Evolutionary conservation across 352 stramenopile species (phyloP).

Genomic region (Aphanomyces astaci): DNA sequence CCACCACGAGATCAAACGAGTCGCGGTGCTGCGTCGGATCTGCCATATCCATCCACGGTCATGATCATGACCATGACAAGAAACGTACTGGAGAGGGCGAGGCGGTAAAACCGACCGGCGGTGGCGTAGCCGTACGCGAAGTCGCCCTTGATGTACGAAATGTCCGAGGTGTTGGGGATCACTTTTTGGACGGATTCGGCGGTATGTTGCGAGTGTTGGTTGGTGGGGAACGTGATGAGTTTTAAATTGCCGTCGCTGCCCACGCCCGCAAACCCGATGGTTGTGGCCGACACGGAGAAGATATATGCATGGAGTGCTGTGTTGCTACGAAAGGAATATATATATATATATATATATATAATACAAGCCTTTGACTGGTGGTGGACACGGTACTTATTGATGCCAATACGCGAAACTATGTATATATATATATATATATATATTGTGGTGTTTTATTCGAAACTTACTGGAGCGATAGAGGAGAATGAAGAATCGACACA

Average conservation of each 20-base stretch:
- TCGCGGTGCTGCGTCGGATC: conserved; percentile 1
- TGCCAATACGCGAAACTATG: no score
- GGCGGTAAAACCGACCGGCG: conserved; percentile 15
- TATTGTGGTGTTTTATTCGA: no score
- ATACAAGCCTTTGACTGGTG: no score
- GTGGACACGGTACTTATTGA: no score
- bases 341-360: no score
- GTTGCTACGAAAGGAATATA: conserved; percentile 10
- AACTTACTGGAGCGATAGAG: no score
- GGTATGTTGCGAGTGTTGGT: not conserved
- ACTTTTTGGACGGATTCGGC: conserved; percentile 2
- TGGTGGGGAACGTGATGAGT: conserved; percentile 7
- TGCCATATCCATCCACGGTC: not conserved
- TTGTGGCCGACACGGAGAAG: not conserved
- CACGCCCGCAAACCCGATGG: conserved; percentile 15
- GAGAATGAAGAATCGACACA: no score
- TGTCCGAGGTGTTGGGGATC: conserved; percentile 21
- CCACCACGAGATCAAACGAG: conserved; percentile 8
- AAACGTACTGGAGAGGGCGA: conserved; percentile 12
- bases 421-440: no score
- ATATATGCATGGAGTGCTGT: conserved; percentile 10
- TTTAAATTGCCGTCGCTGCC: conserved; percentile 16
- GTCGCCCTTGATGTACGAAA: conserved; percentile 20
- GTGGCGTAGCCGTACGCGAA: conserved; percentile 19
- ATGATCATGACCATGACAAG: not conserved